Evolutionary conservation across 164 flowering plant genomes (phyloP), one percentile per base, ranked within the genome.

Genomic region (Vitis amurensis): DNA sequence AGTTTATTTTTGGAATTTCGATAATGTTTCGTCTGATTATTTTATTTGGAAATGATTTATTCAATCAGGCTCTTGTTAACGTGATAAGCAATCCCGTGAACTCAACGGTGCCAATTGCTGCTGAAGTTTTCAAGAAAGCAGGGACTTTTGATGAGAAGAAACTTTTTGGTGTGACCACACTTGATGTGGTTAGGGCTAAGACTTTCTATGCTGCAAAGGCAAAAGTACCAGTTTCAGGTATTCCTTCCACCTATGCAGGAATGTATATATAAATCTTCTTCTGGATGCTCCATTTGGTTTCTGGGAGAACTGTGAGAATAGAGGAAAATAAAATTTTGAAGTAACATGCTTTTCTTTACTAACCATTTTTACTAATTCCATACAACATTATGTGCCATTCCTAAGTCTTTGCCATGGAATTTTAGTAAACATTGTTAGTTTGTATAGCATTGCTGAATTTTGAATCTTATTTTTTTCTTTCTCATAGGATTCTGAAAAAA

Each of bases 41-140:
- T 8, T 57, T 8, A 15, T 66, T 50, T 29, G 30, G n/a, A 50
- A 64, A 8, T 49, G 17, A 48, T 75, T 61, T 58, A 16, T 76
- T 68, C 71, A 48, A 66, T 61, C 72, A 94, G 99, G 99, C 99
- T 53, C 79, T 95, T 53, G 91, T 95, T 47, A 91, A 89, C 69
- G 87, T 95, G 96, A 95, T 95, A 0, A 95, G 99, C 87, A 95
- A 95, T 73, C 99, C 99, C 5, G 99, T 95, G 70, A 95, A 95
- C 75, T 95, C 99, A 1, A 95, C 99, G 0, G 99, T 95, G 2
- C 99, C 99, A 9, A 95, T 95, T 71, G 99, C 99, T 13, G 85
- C 98, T 48, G 99, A 93, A 85, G 84, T 95, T 70, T 90, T 95
- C 81, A 95, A 91, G 90, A 93, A 88, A 70, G 91, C 91, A 1